Conservation (phyloP, 1,139 yeast genomes). For the Kurtzmaniella natalensis region DNA sequence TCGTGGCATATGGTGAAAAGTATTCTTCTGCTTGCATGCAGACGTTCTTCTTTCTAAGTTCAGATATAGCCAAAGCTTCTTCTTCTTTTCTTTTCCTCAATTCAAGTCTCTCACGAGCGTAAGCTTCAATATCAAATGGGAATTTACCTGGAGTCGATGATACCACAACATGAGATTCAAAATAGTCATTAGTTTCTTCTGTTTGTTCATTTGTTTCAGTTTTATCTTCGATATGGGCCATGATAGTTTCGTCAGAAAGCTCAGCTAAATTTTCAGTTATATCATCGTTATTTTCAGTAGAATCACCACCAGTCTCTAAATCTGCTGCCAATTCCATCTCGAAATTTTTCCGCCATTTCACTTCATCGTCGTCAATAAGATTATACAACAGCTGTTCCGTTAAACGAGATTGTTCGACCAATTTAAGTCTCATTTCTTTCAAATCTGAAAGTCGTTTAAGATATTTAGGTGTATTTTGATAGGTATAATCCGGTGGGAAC, state of each 20-base stretch:
- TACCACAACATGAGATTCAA: conserved; percentile 9
- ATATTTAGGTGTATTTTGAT: conserved; percentile 67
- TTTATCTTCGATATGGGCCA: conserved; percentile 17
- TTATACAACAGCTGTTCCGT: conserved; percentile 75
- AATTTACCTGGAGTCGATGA: conserved; percentile 3
- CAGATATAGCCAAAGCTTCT: conserved; percentile 18
- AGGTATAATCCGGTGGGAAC: conserved; percentile 91
- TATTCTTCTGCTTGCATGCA: conserved; percentile 44
- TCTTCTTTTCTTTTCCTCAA: conserved; percentile 17
- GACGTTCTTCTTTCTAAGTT: conserved; percentile 27
- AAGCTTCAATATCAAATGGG: conserved; percentile 50
- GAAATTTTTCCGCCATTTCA: conserved; percentile 25
- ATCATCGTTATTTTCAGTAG: conserved; percentile 12
- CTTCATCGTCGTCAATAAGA: conserved; percentile 44
- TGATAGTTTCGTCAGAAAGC: conserved; percentile 16
- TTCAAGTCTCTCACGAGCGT: conserved; percentile 44
- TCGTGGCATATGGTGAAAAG: conserved; percentile 34
- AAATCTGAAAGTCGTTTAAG: conserved; percentile 67
- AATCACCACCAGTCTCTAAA: conserved; percentile 1
- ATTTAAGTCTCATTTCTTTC: conserved; percentile 58
- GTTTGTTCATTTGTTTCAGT: conserved; percentile 11
- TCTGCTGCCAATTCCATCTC: conserved; percentile 20
- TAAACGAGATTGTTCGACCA: conserved; percentile 74
- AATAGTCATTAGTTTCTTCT: conserved; percentile 5
- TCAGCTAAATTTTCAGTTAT: conserved; percentile 14